Evolutionary conservation across 179 eudicot species (phyloP).

Genomic region (Patellifolia procumbens): DNA sequence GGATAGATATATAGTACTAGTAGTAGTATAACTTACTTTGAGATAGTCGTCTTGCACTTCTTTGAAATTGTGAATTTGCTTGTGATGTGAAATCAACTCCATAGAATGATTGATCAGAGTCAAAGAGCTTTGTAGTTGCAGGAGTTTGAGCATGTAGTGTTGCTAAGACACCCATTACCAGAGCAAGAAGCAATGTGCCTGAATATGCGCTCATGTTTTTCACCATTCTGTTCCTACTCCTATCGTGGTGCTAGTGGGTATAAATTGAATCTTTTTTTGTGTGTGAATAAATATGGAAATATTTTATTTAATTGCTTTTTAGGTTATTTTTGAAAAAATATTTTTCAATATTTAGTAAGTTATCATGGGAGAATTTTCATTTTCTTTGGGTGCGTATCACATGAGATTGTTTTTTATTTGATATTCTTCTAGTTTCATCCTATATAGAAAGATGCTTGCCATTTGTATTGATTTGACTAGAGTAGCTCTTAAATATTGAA

Average conservation of each 20-base stretch:
- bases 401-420: too few relatives aligned
- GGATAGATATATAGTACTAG: too few relatives aligned
- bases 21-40: not conserved
- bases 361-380: not conserved
- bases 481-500: too few relatives aligned
- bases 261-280: not conserved
- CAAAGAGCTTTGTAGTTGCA: not conserved
- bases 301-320: too few relatives aligned
- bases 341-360: too few relatives aligned
- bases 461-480: too few relatives aligned
- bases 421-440: too few relatives aligned
- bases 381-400: too few relatives aligned
- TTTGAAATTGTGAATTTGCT: not conserved
- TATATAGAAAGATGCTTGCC: too few relatives aligned
- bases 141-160: not conserved
- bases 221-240: not conserved
- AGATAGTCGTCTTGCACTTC: not conserved
- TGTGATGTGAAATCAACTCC: not conserved
- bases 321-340: too few relatives aligned
- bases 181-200: not conserved
- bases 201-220: not conserved
- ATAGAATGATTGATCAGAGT: not conserved
- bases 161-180: conserved; percentile 9
- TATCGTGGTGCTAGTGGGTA: not conserved
- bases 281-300: too few relatives aligned